phyloP scores from a whole-genome alignment of 2,329 filamentous ascomycete species.

The Monosporascus sp. region DNA sequence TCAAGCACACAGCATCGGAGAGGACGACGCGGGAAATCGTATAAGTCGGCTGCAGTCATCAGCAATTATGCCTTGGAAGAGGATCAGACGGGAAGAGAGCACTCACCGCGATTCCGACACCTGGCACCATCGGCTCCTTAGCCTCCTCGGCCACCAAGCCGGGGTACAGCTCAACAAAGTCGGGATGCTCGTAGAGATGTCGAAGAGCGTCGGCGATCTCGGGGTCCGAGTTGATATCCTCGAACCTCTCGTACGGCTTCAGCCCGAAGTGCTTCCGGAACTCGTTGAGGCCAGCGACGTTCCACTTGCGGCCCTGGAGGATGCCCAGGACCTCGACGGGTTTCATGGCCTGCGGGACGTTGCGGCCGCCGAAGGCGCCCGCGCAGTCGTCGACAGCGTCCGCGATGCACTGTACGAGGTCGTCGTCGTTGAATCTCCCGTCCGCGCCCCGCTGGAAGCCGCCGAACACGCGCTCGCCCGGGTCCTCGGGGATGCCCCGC shows the following conservation, averaged over 20 bases:
- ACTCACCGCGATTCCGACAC: conserved; percentile 60
- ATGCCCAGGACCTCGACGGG: conserved; percentile 78
- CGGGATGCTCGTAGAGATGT: conserved; percentile 70
- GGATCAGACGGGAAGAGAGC: background rate
- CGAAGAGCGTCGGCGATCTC: conserved; percentile 61
- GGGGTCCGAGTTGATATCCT: conserved; percentile 77
- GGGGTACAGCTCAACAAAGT: conserved; percentile 76
- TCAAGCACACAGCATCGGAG: conserved; percentile 73
- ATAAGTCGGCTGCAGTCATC: conserved; percentile 51
- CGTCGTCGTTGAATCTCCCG: conserved; percentile 70
- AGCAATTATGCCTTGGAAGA: conserved; percentile 1
- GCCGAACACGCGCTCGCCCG: conserved; percentile 62
- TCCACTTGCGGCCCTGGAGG: conserved; percentile 70
- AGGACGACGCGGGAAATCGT: conserved; percentile 73
- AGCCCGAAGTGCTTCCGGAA: conserved; percentile 79
- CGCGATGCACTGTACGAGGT: conserved; percentile 70
- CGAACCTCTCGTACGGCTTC: conserved; percentile 69
- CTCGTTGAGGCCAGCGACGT: conserved; percentile 74
- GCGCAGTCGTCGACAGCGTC: conserved; percentile 75
- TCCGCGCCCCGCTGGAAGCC: conserved; percentile 58
- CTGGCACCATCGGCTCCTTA: conserved; percentile 68
- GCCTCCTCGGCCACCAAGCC: conserved; percentile 71
- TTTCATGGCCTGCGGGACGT: conserved; percentile 68
- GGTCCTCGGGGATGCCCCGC: conserved; percentile 56
- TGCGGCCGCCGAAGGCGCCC: conserved; percentile 66